These are phyloP conservation scores for Mycena venus DNA, from an alignment of 768 basidiomycete genomes.

Conservation along the genomic window DNA sequence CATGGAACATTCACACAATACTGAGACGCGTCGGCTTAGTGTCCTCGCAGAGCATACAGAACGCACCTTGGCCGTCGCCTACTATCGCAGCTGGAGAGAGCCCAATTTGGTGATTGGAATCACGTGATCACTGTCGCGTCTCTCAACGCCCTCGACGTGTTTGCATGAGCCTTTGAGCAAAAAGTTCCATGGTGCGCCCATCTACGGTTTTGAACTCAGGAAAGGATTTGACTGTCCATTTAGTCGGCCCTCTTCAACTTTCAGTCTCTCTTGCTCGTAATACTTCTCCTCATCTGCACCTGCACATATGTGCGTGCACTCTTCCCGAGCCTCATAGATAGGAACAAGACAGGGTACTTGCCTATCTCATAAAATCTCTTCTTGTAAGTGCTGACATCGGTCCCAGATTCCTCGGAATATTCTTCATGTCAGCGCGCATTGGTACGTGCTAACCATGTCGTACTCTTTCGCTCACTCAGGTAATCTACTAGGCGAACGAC, in stretches of 20 bases:
- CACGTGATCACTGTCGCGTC: conserved; percentile 7
- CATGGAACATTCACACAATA: conserved; percentile 38
- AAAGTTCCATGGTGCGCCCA: conserved; percentile 9
- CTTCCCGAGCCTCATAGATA: conserved; percentile 90
- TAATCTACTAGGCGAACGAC: conserved; percentile 80
- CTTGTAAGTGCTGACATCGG: not conserved
- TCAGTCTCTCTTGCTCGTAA: conserved; percentile 92
- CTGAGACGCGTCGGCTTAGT: not conserved
- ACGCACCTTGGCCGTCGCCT: conserved; percentile 17
- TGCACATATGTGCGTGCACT: conserved; percentile 95
- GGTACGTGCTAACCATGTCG: conserved; percentile 62
- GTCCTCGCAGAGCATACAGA: not conserved
- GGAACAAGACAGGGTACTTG: conserved; percentile 93
- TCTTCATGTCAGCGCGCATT: conserved; percentile 97
- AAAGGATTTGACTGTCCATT: not conserved
- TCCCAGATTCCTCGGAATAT: conserved; percentile 86
- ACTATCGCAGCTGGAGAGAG: conserved; percentile 12
- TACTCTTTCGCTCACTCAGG: not conserved
- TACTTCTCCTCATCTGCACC: conserved; percentile 95
- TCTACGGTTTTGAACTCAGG: not conserved
- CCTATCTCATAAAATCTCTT: not conserved
- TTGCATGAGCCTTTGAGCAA: not conserved
- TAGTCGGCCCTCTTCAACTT: conserved; percentile 98
- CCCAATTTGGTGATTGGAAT: conserved; percentile 8
- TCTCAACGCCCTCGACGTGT: not conserved